Base-by-base conservation (phyloP, 805 yeast genomes). In the Yarrowia phangngaensis region DNA sequence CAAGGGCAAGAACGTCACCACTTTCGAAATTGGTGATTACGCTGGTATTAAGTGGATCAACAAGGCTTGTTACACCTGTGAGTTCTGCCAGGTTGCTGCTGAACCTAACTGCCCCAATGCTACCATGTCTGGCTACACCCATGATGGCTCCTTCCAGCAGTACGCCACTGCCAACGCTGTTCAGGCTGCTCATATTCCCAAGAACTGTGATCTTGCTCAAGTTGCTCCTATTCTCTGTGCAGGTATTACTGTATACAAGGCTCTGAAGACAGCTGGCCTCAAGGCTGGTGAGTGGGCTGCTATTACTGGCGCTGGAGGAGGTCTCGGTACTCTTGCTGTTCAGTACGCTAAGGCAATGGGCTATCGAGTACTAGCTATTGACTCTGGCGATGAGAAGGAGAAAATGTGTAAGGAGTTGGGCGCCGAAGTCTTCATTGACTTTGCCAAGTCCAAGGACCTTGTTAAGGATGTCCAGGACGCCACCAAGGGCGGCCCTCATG, bases 241-340 rank as follows among this genome's bases (percentile, higher is more conserved):
- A 24, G 95, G 95, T 67, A 79, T 85, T 66, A 85, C 95, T 27
- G 94, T 84, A 51, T 85, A 85, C 80, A 84, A 84, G 74, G 95
- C 94, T 36, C 72, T 85, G 64, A 84, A 84, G 74, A 82, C 85
- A 32, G 84, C 94, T 50, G 76, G 76, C 52, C 71, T 80, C 60
- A 65, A 59, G 53, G 77, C 86, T 52, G 88, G 88, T 57, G 75
- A 82, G 58, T 81, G 85, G 85, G 80, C 82, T 52, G 82, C 84
- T 56, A 69, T 82, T 58, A 76, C 84, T 51, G 89, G 89, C 66
- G 87, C 87, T 47, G 86, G 81, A 60, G 86, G 88, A 64, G 88
- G 88, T 55, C 76, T 82, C 60, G 89, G 89, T 53, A 72, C 86
- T 50, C 68, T 82, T 56, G 86, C 85, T 50, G 68, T 79, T 57